Conservation (phyloP, 2,329 filamentous ascomycete species). For the Fusarium sp. region DNA sequence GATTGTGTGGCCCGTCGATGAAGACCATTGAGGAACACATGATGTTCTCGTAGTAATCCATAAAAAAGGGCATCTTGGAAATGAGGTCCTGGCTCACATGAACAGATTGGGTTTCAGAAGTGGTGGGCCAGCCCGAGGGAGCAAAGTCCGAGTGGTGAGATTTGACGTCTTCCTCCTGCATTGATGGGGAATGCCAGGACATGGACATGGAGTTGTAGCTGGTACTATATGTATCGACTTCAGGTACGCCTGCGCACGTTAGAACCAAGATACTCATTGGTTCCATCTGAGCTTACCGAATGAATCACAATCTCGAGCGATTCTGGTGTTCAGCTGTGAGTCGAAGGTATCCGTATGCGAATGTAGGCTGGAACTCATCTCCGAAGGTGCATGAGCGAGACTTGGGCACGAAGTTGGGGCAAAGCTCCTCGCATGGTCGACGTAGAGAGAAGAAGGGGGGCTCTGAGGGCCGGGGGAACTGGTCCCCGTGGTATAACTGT, state of each 20-base stretch:
- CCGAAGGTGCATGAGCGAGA: constrained; percentile 67
- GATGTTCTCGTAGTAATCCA: constrained; percentile 93
- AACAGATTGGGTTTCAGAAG: constrained; percentile 56
- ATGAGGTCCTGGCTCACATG: constrained; percentile 71
- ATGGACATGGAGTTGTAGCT: constrained; percentile 59
- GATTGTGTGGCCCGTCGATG: constrained; percentile 86
- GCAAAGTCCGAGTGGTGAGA: constrained; percentile 56
- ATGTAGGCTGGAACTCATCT: constrained; percentile 67
- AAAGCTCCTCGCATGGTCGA: constrained; percentile 59
- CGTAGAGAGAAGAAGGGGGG: constrained; percentile 63
- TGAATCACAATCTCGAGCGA: constrained; percentile 64
- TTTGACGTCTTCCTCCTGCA: constrained; percentile 57
- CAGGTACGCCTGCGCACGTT: constrained; percentile 58
- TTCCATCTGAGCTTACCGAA: constrained; percentile 59
- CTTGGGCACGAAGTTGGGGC: constrained; percentile 69
- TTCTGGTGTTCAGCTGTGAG: constrained; percentile 61
- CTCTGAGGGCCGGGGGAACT: constrained; percentile 65
- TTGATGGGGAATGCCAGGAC: constrained; percentile 56
- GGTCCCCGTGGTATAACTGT: constrained; percentile 60
- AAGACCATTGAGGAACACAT: constrained; percentile 93
- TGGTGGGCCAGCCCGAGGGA: constrained; percentile 59
- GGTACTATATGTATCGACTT: constrained; percentile 62
- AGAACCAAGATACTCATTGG: constrained; percentile 50
- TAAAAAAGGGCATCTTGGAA: constrained; percentile 83
- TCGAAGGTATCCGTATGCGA: constrained; percentile 69